Percentiles rank a stretch among this genome's conserved stretches.
Conservation (phyloP, 2,329 filamentous ascomycete species). For the Diplodia seriata region DNA sequence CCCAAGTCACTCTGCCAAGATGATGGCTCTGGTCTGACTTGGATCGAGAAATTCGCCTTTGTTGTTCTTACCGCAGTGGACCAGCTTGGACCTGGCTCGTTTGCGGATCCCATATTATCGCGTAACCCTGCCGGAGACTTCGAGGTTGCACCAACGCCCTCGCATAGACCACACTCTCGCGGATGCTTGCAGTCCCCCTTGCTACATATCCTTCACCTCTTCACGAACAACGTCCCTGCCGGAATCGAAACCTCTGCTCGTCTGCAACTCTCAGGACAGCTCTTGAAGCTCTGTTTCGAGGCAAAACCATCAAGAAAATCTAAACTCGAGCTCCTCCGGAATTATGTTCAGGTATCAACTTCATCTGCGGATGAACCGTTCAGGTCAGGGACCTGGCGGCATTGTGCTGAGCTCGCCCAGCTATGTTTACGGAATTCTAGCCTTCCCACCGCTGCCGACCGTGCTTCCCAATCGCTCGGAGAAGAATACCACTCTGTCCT, state of each 20-base stretch:
- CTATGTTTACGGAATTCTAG: neutral
- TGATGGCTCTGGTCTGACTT: constrained; percentile 49
- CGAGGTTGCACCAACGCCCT: constrained; percentile 70
- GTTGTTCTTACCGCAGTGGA: constrained; percentile 59
- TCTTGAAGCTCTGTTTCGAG: constrained; percentile 16
- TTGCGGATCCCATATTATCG: constrained; percentile 57
- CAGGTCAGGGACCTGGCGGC: constrained; percentile 41
- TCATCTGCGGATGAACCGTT: constrained; percentile 38
- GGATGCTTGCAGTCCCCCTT: constrained; percentile 65
- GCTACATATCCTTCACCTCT: constrained; percentile 68
- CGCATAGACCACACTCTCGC: constrained; percentile 60
- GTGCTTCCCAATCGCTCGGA: constrained; percentile 54
- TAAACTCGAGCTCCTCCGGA: constrained; percentile 49
- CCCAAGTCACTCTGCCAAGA: constrained; percentile 45
- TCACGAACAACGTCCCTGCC: constrained; percentile 54
- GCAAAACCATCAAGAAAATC: constrained; percentile 35
- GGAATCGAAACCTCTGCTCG: neutral
- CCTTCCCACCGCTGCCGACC: neutral
- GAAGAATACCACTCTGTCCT: constrained; percentile 74
- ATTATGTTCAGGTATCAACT: constrained; percentile 41
- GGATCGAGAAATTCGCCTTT: constrained; percentile 59
- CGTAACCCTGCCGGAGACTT: constrained; percentile 66
- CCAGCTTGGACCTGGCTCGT: constrained; percentile 58
- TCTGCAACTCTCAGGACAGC: constrained; percentile 13
- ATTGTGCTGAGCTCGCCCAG: neutral